Base-by-base conservation (phyloP, 2,329 filamentous ascomycete species). In the Aureobasidium melanogenum region DNA sequence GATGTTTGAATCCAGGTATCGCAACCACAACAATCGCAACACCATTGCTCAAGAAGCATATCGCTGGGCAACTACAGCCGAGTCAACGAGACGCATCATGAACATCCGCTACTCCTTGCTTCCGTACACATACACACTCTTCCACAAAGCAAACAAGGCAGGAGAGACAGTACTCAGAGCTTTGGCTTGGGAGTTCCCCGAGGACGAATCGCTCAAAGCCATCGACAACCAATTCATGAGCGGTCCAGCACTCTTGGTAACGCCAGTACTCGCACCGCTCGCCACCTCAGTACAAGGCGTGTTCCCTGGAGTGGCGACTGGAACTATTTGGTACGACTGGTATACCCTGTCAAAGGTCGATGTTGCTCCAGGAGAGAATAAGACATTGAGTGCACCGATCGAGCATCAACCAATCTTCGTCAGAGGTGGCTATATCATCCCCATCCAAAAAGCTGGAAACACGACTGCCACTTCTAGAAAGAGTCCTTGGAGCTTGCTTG, bases 221-320 rank as follows among this genome's bases (percentile, higher is more conserved):
- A 58, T 69, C 19, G 66, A 68, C 41, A 69, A 61, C 32, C 67
- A 69, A 46, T 68, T 69, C 61, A 69, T 69, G 67, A 63, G 62
- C 34, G 68, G 68, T 12, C 67, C 68, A 7, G 60, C 63, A 1
- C 24, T 69, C 2, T 63, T 69, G 14, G 63, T 69, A 7, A 67
- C 65, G 9, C 68, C 67, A 9, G 67, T 69, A 5, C 63, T 69
- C 6, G 64, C 54, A 34, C 63, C 67, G 1, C 54, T 67, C 15
- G 68, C 63, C 6, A 66, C 57, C 10, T 66, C 62, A 15, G 67
- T 69, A 1, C 64, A 63, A 28, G 68, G 68, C 7, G 66, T 69
- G 3, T 69, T 69, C 58, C 68, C 68, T 5, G 67, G 67, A 28
- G 62, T 68, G 8, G 66, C 56, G 0, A 39, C 61, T 5, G 67